These are phyloP conservation scores for Lactarius sanguifluus DNA, from an alignment of 768 basidiomycete species.

Conservation along the genomic window DNA sequence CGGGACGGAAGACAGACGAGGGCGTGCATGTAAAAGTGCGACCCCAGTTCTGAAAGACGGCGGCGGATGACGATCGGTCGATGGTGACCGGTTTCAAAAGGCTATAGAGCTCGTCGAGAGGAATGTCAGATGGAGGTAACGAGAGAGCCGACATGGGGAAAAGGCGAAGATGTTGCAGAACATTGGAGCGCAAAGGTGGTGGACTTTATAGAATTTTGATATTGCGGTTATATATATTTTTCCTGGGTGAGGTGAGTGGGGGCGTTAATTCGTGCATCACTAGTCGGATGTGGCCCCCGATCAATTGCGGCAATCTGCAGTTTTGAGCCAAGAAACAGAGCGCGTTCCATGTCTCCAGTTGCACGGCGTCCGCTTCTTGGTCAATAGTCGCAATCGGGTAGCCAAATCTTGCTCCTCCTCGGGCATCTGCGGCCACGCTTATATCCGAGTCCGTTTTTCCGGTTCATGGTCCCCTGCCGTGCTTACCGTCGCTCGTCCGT, in stretches of 20 bases:
- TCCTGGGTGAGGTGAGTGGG: not conserved
- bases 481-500: not conserved
- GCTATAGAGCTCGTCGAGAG: constrained; percentile 49
- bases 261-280: constrained; percentile 13
- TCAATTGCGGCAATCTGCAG: constrained; percentile 29
- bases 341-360: not conserved
- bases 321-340: constrained; percentile 10
- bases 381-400: not conserved
- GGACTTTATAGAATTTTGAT: constrained; percentile 23
- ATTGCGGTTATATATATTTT: constrained; percentile 4
- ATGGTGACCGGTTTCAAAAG: constrained; percentile 58
- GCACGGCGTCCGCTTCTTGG: not conserved
- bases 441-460: not conserved
- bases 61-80: constrained; percentile 39
- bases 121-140: constrained; percentile 39
- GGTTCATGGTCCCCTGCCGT: not conserved
- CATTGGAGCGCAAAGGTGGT: not conserved
- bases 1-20: constrained; percentile 72
- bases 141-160: constrained; percentile 27
- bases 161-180: not conserved
- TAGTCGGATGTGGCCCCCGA: constrained; percentile 21
- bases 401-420: not conserved
- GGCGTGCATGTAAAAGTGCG: constrained; percentile 72
- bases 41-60: constrained; percentile 84
- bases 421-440: not conserved